These are phyloP conservation scores for Pholiota molesta DNA, from an alignment of 768 basidiomycete genomes.

Conservation along the genomic window DNA sequence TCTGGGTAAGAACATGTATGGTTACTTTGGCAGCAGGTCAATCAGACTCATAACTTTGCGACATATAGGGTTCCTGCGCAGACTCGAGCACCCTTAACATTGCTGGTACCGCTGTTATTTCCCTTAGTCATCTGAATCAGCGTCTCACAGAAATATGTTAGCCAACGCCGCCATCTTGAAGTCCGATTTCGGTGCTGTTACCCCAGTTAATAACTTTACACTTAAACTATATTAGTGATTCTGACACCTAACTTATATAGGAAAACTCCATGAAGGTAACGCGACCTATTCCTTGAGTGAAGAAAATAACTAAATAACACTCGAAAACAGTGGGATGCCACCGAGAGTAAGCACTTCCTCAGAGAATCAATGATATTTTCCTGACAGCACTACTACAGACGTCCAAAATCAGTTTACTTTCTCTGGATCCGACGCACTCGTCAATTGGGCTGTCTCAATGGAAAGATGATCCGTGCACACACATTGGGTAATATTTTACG, in stretches of 20 bases:
- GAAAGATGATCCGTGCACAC: constrained; percentile 44
- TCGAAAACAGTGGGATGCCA: constrained; percentile 39
- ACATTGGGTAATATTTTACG: constrained; percentile 31
- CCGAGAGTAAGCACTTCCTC: constrained; percentile 30
- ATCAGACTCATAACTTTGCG: neutral
- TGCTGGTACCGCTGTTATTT: constrained; percentile 22
- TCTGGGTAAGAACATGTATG: constrained; percentile 28
- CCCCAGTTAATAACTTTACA: constrained; percentile 29
- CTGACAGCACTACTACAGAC: constrained; percentile 17
- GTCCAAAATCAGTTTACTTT: constrained; percentile 39
- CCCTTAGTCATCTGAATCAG: neutral
- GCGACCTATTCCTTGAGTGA: neutral
- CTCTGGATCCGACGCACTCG: constrained; percentile 39
- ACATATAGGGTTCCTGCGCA: constrained; percentile 26
- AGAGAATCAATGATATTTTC: too few relatives aligned
- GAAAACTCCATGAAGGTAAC: constrained; percentile 48
- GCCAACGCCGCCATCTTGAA: constrained; percentile 37
- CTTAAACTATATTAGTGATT: neutral
- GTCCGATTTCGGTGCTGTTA: constrained; percentile 43
- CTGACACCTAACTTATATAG: constrained; percentile 9
- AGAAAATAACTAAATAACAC: neutral
- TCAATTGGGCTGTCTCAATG: constrained; percentile 43
- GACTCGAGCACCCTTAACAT: constrained; percentile 33
- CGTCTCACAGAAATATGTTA: neutral
- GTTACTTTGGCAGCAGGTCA: neutral